A percentile compares a stretch with the other conserved stretches of the same genome.
Conservation (phyloP, 257 asterid species). For the Primulina tabacum region DNA sequence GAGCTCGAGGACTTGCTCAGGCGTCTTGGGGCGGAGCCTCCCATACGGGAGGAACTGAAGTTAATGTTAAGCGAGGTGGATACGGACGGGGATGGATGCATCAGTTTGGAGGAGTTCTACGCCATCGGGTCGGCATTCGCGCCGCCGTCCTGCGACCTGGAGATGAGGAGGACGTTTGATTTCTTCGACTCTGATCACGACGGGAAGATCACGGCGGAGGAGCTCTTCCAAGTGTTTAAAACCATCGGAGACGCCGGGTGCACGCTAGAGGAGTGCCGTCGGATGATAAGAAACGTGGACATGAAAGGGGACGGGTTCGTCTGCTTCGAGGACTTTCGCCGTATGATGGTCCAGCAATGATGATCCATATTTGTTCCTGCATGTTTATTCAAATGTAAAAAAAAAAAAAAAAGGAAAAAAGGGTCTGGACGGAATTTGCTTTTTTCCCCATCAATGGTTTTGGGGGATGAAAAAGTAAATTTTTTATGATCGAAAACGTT, state of each 20-base stretch:
- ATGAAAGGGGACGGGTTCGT: slow-evolving; percentile 84
- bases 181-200: slow-evolving; percentile 81
- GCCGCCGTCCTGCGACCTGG: slow-evolving; percentile 49
- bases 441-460: no score
- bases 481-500: no score
- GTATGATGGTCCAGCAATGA: slow-evolving; percentile 69
- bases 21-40: slow-evolving; percentile 57
- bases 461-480: no score
- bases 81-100: slow-evolving; percentile 68
- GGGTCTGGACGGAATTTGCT: no score
- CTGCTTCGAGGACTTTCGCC: slow-evolving; percentile 75
- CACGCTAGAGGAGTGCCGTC: slow-evolving; percentile 86
- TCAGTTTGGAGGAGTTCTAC: slow-evolving; percentile 53
- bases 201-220: slow-evolving; percentile 83
- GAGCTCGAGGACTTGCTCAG: slow-evolving; percentile 51
- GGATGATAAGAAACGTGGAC: slow-evolving; percentile 75
- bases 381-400: no score
- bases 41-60: slow-evolving; percentile 48
- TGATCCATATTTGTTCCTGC: slow-evolving; percentile 27
- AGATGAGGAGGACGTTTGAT: slow-evolving; percentile 60
- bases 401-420: no score
- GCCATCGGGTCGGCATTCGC: slow-evolving; percentile 57
- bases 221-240: slow-evolving; percentile 51
- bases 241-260: slow-evolving; percentile 66
- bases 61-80: slow-evolving; percentile 63